A percentile compares a stretch with the other conserved stretches of the same genome.
phyloP scores from a whole-genome alignment of 23 red algal genomes.

The Gracilaria vermiculophylla region DNA sequence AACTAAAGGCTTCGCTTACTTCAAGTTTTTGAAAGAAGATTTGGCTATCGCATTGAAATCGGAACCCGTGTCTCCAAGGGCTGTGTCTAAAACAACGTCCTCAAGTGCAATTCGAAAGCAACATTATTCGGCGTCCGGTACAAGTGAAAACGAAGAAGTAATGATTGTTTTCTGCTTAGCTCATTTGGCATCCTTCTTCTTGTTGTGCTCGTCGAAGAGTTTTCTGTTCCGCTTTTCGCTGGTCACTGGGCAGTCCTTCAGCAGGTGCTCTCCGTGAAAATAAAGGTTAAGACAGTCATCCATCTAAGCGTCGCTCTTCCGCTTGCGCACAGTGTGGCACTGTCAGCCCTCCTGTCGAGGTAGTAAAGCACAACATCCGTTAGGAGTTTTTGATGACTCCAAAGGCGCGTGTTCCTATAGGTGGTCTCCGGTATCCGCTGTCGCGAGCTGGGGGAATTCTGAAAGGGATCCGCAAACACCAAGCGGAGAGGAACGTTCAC shows the following conservation, averaged over 20 bases:
- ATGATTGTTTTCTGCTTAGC: background rate
- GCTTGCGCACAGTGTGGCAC: no score
- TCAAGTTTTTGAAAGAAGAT: background rate
- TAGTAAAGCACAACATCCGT: no score
- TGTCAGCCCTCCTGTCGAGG: no score
- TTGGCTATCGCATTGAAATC: background rate
- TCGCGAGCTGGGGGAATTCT: no score
- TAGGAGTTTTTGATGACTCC: no score
- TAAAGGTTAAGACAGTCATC: no score
- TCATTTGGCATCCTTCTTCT: background rate
- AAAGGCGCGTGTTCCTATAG: no score
- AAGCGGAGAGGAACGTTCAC: no score
- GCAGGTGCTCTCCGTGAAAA: background rate
- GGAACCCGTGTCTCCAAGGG: conserved; percentile 14
- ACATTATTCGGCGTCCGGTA: background rate
- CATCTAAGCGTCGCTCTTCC: no score
- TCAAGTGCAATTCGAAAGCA: background rate
- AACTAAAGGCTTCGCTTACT: background rate
- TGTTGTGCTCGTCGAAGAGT: background rate
- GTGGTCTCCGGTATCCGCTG: no score
- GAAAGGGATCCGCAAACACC: no score
- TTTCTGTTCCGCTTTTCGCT: background rate
- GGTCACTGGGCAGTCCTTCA: background rate
- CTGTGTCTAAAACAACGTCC: background rate
- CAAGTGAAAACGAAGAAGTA: no score